A percentile compares a stretch with the other conserved stretches of the same genome.
These are phyloP conservation scores for Oryza longistaminata DNA, from an alignment of 176 grass and related monocot genomes.

Conservation along the genomic window DNA sequence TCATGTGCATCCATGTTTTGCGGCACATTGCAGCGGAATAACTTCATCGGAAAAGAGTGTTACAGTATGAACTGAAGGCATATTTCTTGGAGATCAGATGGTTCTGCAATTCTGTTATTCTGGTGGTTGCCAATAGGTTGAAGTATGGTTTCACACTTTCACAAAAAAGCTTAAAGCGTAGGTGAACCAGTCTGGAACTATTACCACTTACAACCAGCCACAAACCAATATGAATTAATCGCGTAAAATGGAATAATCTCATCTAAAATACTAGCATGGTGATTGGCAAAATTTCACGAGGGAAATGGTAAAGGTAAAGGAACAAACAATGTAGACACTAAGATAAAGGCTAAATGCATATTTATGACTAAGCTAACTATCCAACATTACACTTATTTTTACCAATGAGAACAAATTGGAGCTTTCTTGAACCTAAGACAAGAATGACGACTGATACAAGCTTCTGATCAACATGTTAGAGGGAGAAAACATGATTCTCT, in stretches of 20 bases:
- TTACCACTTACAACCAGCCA: not conserved
- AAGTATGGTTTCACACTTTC: not conserved
- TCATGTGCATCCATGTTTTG: not conserved
- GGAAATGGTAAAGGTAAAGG: not conserved
- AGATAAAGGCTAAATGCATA: constrained; percentile 8
- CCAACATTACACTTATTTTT: constrained; percentile 56
- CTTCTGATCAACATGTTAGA: constrained; percentile 42
- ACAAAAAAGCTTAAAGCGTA: not conserved
- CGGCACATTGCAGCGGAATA: not conserved
- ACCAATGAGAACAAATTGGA: constrained; percentile 37
- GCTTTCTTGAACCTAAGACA: constrained; percentile 49
- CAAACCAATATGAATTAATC: not conserved
- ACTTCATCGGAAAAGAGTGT: too few species aligned
- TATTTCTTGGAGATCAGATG: not conserved
- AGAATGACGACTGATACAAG: constrained; percentile 45
- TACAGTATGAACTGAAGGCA: not conserved
- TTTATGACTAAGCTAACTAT: constrained; percentile 48
- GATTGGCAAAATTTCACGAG: constrained; percentile 18
- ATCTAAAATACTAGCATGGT: not conserved
- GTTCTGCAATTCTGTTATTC: not conserved
- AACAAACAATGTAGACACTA: constrained; percentile 15
- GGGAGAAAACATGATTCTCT: constrained; percentile 38
- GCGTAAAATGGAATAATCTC: constrained; percentile 12
- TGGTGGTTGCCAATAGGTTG: not conserved
- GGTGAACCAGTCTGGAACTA: not conserved